Percentiles rank a stretch among this genome's conserved stretches.
Evolutionary conservation across 495 filamentous ascomycete genomes (phyloP).

Genomic region (Penicillium crystallinum): DNA sequence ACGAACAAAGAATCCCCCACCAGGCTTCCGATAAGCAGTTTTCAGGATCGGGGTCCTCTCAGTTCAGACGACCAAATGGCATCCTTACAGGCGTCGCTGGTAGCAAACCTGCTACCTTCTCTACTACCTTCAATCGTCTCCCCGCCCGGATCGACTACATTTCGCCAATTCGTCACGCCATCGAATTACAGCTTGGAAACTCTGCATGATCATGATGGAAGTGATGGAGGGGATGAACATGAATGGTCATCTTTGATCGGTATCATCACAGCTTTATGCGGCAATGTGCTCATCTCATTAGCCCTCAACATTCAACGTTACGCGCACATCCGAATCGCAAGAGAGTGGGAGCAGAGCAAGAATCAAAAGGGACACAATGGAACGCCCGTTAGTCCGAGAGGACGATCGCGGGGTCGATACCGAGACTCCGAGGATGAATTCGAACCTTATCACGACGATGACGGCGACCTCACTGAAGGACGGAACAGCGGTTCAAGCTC

Average conservation of each 20-base stretch:
- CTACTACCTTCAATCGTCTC: slow-evolving; percentile 24
- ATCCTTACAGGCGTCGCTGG: slow-evolving; percentile 14
- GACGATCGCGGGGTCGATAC: slow-evolving; percentile 5
- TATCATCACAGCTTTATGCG: slow-evolving; percentile 83
- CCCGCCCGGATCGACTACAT: slow-evolving; percentile 15
- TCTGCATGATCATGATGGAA: slow-evolving; percentile 25
- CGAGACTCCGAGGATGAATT: slow-evolving; percentile 9
- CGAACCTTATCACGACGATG: slow-evolving; percentile 29
- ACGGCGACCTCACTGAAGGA: slow-evolving; percentile 5
- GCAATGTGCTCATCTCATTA: slow-evolving; percentile 89
- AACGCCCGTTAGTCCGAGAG: neutral
- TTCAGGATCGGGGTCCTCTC: neutral
- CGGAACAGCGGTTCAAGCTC: slow-evolving; percentile 15
- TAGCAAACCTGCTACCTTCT: slow-evolving; percentile 25
- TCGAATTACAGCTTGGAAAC: slow-evolving; percentile 13
- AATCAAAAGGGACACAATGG: slow-evolving; percentile 30
- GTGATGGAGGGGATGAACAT: slow-evolving; percentile 47
- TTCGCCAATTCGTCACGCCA: slow-evolving; percentile 11
- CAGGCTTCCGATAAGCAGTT: neutral
- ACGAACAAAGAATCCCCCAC: slow-evolving; percentile 2
- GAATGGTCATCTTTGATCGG: slow-evolving; percentile 92
- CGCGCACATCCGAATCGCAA: slow-evolving; percentile 75
- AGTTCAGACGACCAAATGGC: slow-evolving; percentile 13
- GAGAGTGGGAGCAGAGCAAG: slow-evolving; percentile 54
- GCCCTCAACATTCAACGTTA: slow-evolving; percentile 97